Conservation (phyloP, 768 basidiomycete species). For the Suillus subalutaceus region DNA sequence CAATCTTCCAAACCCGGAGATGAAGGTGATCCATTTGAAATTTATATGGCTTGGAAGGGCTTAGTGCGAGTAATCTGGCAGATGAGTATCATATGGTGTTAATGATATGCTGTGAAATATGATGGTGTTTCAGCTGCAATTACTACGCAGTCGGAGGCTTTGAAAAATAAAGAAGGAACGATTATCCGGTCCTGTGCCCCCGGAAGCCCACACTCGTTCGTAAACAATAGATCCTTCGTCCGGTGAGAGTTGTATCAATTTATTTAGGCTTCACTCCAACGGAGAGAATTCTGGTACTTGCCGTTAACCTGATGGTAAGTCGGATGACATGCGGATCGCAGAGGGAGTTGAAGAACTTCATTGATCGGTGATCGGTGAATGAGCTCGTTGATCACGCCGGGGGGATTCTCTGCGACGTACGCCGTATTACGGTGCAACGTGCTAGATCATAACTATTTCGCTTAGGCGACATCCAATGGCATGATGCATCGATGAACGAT, state of each 20-base stretch:
- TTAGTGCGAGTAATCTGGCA: background rate
- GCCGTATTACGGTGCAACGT: too few relatives aligned
- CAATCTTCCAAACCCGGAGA: background rate
- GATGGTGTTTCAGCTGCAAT: background rate
- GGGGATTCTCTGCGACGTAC: background rate
- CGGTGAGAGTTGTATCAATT: background rate
- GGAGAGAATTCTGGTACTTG: background rate
- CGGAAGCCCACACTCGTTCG: background rate
- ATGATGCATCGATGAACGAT: too few relatives aligned
- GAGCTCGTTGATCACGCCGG: background rate
- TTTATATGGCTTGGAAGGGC: background rate
- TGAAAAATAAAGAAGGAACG: background rate
- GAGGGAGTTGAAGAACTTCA: background rate
- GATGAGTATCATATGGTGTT: background rate
- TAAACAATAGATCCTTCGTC: too few relatives aligned
- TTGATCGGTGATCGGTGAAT: slow-evolving; percentile 1
- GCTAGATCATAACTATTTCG: background rate
- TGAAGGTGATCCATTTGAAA: background rate
- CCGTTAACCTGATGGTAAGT: background rate
- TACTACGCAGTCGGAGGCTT: background rate
- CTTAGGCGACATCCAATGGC: background rate
- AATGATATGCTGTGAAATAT: background rate
- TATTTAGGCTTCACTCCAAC: background rate
- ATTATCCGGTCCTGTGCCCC: background rate
- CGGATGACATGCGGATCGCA: background rate